Evolutionary conservation across 1,284 basidiomycete species (phyloP).

Genomic region (Apiotrichum laibachii): DNA sequence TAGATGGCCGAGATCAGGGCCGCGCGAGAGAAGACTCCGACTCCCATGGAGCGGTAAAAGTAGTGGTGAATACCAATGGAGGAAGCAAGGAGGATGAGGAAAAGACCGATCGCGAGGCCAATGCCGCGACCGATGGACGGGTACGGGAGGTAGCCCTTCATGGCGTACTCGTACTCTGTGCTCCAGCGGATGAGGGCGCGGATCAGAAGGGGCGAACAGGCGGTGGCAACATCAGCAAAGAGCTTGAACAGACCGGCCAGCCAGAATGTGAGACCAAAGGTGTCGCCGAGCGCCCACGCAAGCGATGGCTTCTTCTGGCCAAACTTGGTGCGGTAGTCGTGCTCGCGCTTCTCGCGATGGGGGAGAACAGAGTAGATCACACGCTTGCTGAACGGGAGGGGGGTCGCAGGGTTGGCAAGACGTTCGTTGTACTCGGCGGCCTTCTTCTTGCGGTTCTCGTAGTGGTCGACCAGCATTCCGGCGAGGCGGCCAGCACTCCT

Average conservation of each 20-base stretch:
- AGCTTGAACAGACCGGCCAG: constrained; percentile 72
- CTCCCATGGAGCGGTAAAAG: constrained; percentile 57
- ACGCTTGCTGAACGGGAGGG: constrained; percentile 34
- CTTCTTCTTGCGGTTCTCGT: constrained; percentile 59
- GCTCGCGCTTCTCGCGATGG: constrained; percentile 37
- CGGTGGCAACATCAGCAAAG: constrained; percentile 65
- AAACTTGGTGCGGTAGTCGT: constrained; percentile 50
- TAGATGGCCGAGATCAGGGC: constrained; percentile 89
- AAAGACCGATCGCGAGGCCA: constrained; percentile 68
- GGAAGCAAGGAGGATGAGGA: constrained; percentile 65
- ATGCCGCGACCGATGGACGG: constrained; percentile 70
- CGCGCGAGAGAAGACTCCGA: constrained; percentile 76
- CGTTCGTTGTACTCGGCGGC: constrained; percentile 69
- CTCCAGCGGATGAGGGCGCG: constrained; percentile 77
- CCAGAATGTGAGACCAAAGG: constrained; percentile 81
- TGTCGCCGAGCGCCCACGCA: constrained; percentile 72
- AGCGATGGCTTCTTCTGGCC: constrained; percentile 70
- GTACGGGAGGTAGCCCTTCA: constrained; percentile 40
- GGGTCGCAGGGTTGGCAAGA: constrained; percentile 52
- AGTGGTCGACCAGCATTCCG: constrained; percentile 63
- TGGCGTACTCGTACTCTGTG: constrained; percentile 62
- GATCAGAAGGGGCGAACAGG: constrained; percentile 75
- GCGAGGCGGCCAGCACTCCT: constrained; percentile 63
- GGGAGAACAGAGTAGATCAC: constrained; percentile 32
- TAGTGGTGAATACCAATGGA: constrained; percentile 76